Evolutionary conservation across 352 stramenopile genomes (phyloP).

Genomic region (Globisporangium iwayamae): DNA sequence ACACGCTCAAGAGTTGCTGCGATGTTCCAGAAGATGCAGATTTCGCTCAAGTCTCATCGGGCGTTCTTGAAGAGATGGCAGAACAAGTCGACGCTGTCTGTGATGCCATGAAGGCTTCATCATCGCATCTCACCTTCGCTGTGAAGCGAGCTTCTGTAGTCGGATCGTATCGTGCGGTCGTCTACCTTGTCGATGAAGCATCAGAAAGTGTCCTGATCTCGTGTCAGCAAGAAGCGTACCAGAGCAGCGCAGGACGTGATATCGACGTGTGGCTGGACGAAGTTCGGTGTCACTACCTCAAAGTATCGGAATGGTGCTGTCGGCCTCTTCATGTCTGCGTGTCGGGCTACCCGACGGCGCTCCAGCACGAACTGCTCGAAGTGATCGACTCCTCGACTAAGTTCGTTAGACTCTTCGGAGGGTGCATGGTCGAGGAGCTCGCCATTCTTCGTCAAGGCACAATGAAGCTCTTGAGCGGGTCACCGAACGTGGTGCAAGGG

Average conservation of each 20-base stretch:
- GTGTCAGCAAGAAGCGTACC: constrained; percentile 1
- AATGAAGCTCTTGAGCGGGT: neutral
- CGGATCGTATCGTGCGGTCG: constrained; percentile 5
- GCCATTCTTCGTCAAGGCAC: neutral
- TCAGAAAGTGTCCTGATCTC: constrained; percentile 7
- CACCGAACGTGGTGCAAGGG: neutral
- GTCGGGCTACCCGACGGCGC: neutral
- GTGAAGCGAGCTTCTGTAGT: constrained; percentile 1
- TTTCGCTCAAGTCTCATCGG: neutral
- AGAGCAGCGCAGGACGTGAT: neutral
- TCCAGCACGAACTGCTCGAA: constrained; percentile 7
- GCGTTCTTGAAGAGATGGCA: neutral
- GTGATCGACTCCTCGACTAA: neutral
- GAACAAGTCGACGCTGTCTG: neutral
- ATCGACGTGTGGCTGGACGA: constrained; percentile 8
- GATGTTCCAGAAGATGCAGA: neutral
- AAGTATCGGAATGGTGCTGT: constrained; percentile 3
- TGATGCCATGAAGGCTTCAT: constrained; percentile 4
- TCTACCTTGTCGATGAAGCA: constrained; percentile 15
- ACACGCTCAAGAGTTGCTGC: neutral
- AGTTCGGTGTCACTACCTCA: constrained; percentile 4
- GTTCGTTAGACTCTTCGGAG: constrained; percentile 5
- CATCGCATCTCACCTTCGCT: constrained; percentile 9
- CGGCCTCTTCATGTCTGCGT: constrained; percentile 13
- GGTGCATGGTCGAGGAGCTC: constrained; percentile 13